Evolutionary conservation across 148 eudicot genomes (phyloP), one percentile per base, ranked within the genome.

Genomic region (Tetragonia tetragonoides): DNA sequence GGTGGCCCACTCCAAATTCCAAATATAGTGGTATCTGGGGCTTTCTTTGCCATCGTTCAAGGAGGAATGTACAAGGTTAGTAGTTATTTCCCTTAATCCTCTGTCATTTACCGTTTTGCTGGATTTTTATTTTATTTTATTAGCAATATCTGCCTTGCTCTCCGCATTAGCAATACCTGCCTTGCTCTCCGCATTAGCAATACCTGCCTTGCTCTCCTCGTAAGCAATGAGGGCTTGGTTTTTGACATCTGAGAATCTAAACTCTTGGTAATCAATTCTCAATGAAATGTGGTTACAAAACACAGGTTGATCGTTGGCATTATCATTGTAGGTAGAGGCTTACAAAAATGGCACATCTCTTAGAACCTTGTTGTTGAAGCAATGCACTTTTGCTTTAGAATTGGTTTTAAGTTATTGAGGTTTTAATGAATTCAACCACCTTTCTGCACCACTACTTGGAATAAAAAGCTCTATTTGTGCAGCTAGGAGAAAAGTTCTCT

Each of bases 1-100:
- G 97, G 91, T 60, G 97, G 99, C 60, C 96, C 99, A n/a, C 93
- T 93, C 83, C 90, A 37, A 64, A 85, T 87, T 34, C 78, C 83
- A 9, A 95, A 88, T 86, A 91, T 84, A 42, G 40, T 89, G 56
- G 80, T 96, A 71, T 92, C 96, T 70, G 99, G 99, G 42, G 72
- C 87, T 40, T 90, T 92, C 87, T 95, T 95, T 87, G 93, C 98
- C 60, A 91, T 95, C 47, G 85, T 88, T 79, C 98, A 95, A 87
- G 98, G 98, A 79, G 98, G 95, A 78, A 76, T 95, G 68, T 95
- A 87, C 86, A 79, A 92, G 96, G 99, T 94, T 63, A 82, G 69
- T 44, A 66, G 37, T 34, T 66, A 16, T 12, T 75, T 14, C 76
- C 10, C 17, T 46, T 38, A 18, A 20, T 41, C 54, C 41, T 42